Evolutionary conservation across 2,329 filamentous ascomycete species (phyloP).

Genomic region (Harringtonia lauricola): DNA sequence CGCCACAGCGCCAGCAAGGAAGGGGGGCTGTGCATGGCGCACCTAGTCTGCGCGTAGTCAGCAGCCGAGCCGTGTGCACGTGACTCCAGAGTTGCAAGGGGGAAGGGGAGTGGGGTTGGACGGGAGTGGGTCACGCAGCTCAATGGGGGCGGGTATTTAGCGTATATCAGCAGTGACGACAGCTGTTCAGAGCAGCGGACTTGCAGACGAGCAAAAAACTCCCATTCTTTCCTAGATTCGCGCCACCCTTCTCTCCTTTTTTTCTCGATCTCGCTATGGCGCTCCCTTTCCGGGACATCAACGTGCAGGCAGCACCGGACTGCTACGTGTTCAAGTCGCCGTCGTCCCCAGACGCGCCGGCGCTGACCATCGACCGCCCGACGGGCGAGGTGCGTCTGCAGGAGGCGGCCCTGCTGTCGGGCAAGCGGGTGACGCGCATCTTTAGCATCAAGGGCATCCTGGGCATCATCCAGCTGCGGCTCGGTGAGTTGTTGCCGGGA

Average conservation of each 20-base stretch:
- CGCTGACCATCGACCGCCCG: slow-evolving; percentile 80
- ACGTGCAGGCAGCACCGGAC: slow-evolving; percentile 82
- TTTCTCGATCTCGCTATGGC: slow-evolving; percentile 19
- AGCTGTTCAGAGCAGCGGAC: neutral
- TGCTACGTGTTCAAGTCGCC: slow-evolving; percentile 96
- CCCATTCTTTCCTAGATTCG: too few relatives aligned
- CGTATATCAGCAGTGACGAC: neutral
- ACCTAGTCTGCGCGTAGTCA: too few relatives aligned
- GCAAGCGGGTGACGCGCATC: slow-evolving; percentile 61
- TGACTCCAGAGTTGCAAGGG: too few relatives aligned
- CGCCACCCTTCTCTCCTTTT: neutral
- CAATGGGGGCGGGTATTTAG: too few relatives aligned
- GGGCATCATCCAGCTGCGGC: slow-evolving; percentile 83
- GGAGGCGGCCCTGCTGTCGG: slow-evolving; percentile 64
- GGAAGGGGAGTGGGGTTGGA: neutral
- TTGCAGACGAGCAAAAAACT: neutral
- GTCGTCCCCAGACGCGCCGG: slow-evolving; percentile 79
- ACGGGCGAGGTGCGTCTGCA: slow-evolving; percentile 82
- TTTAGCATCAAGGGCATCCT: slow-evolving; percentile 93
- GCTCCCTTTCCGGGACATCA: slow-evolving; percentile 87
- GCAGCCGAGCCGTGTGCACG: too few relatives aligned
- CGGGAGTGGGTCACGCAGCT: neutral
- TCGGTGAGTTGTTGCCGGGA: slow-evolving; percentile 49
- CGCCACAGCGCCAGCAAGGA: too few relatives aligned
- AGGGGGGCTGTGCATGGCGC: too few relatives aligned